Base-by-base conservation (phyloP, 2,329 filamentous ascomycete species). In the Aspergillus ochraceoroseus region DNA sequence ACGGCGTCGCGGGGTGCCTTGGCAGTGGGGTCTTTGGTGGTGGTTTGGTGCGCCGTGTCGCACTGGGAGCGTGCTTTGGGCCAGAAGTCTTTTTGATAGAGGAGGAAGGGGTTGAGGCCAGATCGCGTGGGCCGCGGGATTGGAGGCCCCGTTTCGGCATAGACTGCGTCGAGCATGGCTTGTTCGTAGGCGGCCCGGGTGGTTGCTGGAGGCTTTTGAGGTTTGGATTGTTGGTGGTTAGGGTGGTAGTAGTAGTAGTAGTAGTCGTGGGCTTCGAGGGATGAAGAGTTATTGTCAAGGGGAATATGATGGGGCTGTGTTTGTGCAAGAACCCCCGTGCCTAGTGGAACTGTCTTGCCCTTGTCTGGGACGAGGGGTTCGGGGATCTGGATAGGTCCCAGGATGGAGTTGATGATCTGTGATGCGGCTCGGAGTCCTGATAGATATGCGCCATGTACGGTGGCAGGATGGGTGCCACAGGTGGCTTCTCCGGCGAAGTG, bases 401-500 rank as follows among this genome's bases (percentile, higher is more conserved):
- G 72, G 61, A 95, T 77, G 2, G 79, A 71, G 39, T 90, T 82
- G 25, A 95, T 71, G 2, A 98, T 77, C 57, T 96, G 89, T 2
- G 85, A 83, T 7, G 92, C 92, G 3, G 85, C 92, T 34, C 92
- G 82, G 4, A 98, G 73, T 2, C 92, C 94, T 2, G 92, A 95
- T 3, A 98, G 72, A 59, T 96, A 98, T 6, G 92, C 94, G 4
- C 92, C 92, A 53, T 98, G 92, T 0, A 98, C 92, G 2, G 92
- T 98, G 20, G 94, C 92, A 8, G 94, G 92, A 60, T 98, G 89
- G 0, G 88, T 95, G 32, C 87, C 88, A 54, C 86, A 95, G 1
- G 94, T 98, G 46, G 95, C 92, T 65, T 98, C 92, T 32, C 92
- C 92, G 11, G 90, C 92, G 64, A 98, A 98, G 65, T 90, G 87